Conservation (phyloP, 75 land plant genomes). For the Pinus tabuliformis region DNA sequence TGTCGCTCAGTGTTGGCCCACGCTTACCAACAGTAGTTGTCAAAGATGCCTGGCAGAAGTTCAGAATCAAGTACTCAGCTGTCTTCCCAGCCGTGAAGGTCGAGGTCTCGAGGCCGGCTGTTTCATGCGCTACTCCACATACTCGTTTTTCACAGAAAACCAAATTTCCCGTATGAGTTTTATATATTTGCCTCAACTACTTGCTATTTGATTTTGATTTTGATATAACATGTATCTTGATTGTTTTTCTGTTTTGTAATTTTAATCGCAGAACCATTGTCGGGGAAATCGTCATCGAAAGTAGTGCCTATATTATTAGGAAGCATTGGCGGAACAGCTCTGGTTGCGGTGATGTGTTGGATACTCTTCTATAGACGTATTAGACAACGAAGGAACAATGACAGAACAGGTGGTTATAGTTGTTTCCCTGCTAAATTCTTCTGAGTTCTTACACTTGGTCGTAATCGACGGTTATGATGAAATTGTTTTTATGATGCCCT, state of each 20-base stretch:
- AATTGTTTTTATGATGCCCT: too few species aligned
- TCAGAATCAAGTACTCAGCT: not conserved
- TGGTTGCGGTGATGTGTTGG: not conserved
- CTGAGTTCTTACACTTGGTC: too few species aligned
- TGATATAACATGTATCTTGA: too few species aligned
- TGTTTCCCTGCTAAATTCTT: too few species aligned
- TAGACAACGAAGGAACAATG: not conserved
- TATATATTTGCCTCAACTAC: too few species aligned
- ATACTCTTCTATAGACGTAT: not conserved
- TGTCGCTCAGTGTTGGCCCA: slow-evolving; percentile 30
- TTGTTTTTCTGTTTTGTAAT: too few species aligned
- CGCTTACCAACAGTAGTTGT: slow-evolving; percentile 14
- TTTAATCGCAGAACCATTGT: too few species aligned
- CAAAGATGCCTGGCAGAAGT: slow-evolving; percentile 17
- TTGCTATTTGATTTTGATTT: too few species aligned
- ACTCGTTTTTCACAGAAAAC: not conserved
- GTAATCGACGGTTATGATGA: too few species aligned
- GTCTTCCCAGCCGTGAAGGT: slow-evolving; percentile 16
- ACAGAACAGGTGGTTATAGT: not conserved
- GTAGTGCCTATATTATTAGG: not conserved
- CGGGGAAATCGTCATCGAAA: not conserved
- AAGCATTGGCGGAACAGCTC: not conserved
- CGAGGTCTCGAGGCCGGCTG: slow-evolving; percentile 34
- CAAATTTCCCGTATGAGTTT: not conserved
- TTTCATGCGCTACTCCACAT: slow-evolving; percentile 22